phyloP scores from a whole-genome alignment of 257 asterid species.

The Nicotiana attenuata region DNA sequence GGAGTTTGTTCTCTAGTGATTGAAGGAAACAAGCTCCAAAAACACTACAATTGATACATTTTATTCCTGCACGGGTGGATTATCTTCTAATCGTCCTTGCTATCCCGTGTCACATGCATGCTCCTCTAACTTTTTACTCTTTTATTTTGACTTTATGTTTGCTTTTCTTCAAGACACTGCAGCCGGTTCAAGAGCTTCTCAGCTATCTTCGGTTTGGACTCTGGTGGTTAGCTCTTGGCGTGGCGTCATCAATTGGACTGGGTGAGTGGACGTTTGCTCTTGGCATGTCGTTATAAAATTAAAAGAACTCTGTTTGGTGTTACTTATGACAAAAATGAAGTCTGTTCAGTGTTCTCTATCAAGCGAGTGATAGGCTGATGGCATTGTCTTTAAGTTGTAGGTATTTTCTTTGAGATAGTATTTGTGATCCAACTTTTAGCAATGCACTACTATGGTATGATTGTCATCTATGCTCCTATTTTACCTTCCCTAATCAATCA shows the following conservation, averaged over 20 bases:
- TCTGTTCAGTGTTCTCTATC: background rate
- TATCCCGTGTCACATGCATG: background rate
- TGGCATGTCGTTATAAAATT: background rate
- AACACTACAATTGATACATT: background rate
- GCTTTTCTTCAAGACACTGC: conserved; percentile 14
- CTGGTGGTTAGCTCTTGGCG: conserved; percentile 44
- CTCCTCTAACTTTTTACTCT: background rate
- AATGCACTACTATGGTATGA: background rate
- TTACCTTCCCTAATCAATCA: background rate
- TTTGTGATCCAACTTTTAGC: background rate
- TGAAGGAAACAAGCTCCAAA: background rate
- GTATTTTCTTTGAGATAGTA: background rate
- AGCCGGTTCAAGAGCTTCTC: conserved; percentile 23
- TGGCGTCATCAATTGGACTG: conserved; percentile 35
- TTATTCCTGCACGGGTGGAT: background rate
- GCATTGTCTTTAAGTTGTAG: background rate
- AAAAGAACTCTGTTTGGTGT: background rate
- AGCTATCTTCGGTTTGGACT: conserved; percentile 27
- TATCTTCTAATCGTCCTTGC: background rate
- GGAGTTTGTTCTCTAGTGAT: conserved; percentile 2
- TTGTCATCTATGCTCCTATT: background rate
- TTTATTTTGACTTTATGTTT: conserved; percentile 5
- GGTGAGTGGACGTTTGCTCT: conserved; percentile 21
- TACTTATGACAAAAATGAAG: background rate
- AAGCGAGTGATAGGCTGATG: background rate